A percentile compares a stretch with the other conserved stretches of the same genome.
phyloP scores from a whole-genome alignment of 2,329 filamentous ascomycete genomes.

The Scorias spongiosa region DNA sequence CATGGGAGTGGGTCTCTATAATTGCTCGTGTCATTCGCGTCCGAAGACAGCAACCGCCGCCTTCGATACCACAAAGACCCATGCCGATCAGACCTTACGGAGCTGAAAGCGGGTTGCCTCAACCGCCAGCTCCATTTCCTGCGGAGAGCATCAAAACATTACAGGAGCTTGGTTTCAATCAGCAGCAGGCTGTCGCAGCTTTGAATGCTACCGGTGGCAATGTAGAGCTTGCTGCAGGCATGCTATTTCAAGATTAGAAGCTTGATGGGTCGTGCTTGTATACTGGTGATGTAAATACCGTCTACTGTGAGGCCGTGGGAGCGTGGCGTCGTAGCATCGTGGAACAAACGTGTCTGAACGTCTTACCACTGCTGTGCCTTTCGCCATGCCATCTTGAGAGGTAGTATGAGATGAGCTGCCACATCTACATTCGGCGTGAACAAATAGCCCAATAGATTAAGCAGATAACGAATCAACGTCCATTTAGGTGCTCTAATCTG shows the following conservation, averaged over 20 bases:
- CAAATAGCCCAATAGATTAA: too few relatives aligned
- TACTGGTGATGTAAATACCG: too few relatives aligned
- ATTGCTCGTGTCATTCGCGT: conserved; percentile 36
- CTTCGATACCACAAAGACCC: conserved; percentile 5
- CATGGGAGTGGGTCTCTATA: conserved; percentile 64
- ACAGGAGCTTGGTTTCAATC: conserved; percentile 30
- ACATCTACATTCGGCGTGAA: too few relatives aligned
- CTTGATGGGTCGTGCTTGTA: neutral
- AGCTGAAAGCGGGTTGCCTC: conserved; percentile 12
- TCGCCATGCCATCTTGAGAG: too few relatives aligned
- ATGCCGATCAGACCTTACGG: conserved; percentile 18
- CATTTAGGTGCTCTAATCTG: too few relatives aligned
- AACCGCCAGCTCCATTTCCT: conserved; percentile 23
- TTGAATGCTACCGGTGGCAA: conserved; percentile 34
- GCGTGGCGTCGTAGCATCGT: too few relatives aligned
- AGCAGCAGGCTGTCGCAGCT: conserved; percentile 31
- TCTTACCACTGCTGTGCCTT: too few relatives aligned
- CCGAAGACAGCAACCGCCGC: conserved; percentile 16
- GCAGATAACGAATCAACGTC: too few relatives aligned
- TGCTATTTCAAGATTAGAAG: conserved; percentile 28
- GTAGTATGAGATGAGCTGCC: too few relatives aligned
- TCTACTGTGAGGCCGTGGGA: too few relatives aligned
- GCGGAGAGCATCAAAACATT: conserved; percentile 27
- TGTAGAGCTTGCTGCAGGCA: conserved; percentile 32
- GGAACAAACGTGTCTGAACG: too few relatives aligned